Evolutionary conservation across 202 grass and related monocot species (phyloP).

Genomic region (Eragrostis tef): DNA sequence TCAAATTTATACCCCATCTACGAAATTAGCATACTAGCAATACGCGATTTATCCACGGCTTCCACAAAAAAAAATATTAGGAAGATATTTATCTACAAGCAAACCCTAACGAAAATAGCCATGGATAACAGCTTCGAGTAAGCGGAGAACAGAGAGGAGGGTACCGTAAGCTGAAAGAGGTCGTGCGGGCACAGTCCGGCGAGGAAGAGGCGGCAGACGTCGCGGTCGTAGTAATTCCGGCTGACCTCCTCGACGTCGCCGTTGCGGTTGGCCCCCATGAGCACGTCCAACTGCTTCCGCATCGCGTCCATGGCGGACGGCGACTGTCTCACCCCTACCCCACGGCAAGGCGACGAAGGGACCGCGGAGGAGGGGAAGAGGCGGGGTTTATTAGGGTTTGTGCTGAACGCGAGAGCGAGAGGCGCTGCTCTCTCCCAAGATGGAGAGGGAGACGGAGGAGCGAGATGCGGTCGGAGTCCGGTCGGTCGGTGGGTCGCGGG

Average conservation of each 20-base stretch:
- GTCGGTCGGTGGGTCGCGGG: neutral
- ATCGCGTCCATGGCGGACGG: slow-evolving; percentile 70
- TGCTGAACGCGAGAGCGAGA: neutral
- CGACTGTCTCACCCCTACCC: neutral
- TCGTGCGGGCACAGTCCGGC: slow-evolving; percentile 90
- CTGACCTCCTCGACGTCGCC: slow-evolving; percentile 89
- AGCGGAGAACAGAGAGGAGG: neutral
- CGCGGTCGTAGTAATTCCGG: slow-evolving; percentile 93
- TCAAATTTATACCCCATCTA: neutral
- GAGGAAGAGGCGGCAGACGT: slow-evolving; percentile 93
- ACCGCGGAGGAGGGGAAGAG: slow-evolving; percentile 1
- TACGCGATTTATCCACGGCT: neutral
- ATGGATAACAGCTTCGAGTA: too few species aligned
- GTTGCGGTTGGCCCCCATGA: slow-evolving; percentile 96
- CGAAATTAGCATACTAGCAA: neutral
- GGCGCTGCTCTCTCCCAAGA: slow-evolving; percentile 1
- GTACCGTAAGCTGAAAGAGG: slow-evolving; percentile 96
- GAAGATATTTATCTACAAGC: neutral
- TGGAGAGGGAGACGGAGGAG: neutral
- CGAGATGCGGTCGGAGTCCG: neutral
- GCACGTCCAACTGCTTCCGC: slow-evolving; percentile 93
- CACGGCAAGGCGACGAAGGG: neutral
- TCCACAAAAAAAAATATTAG: neutral
- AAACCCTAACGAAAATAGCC: slow-evolving; percentile 25
- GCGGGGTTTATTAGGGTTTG: slow-evolving; percentile 55